Conservation (phyloP, 768 basidiomycete species). For the Phallus indusiatus region DNA sequence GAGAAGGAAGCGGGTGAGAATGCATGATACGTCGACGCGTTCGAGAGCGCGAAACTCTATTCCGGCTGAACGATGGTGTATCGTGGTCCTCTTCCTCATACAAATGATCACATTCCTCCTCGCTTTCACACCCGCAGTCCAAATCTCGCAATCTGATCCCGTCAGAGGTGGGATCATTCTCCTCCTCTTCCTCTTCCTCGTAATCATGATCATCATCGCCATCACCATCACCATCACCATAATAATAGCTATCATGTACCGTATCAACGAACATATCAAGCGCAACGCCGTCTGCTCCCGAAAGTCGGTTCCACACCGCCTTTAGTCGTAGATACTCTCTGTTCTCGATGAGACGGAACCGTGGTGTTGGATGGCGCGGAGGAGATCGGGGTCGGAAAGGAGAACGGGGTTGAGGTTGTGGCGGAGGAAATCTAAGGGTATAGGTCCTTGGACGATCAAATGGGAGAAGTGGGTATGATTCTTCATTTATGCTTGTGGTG, state of each 20-base stretch:
- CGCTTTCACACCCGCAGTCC: neutral
- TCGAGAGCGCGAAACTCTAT: neutral
- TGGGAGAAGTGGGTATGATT: constrained; percentile 12
- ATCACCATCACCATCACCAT: no score
- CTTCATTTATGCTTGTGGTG: neutral
- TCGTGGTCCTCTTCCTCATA: neutral
- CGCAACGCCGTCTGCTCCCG: neutral
- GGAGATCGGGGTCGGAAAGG: constrained; percentile 20
- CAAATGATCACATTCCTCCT: neutral
- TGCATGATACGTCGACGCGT: neutral
- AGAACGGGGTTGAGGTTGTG: constrained; percentile 17
- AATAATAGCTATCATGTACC: no score
- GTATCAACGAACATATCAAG: neutral
- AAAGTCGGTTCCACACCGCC: constrained; percentile 47
- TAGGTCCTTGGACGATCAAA: constrained; percentile 30
- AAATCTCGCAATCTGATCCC: neutral
- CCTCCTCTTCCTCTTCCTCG: no score
- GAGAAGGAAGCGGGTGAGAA: neutral
- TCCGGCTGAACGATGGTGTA: neutral
- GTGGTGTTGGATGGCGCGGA: constrained; percentile 19
- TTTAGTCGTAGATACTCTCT: constrained; percentile 47
- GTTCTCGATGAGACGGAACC: constrained; percentile 51
- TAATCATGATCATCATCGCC: no score
- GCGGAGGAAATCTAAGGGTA: constrained; percentile 33
- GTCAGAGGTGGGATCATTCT: no score